Conservation (phyloP, 768 basidiomycete genomes). For the Lentinula detonsa region DNA sequence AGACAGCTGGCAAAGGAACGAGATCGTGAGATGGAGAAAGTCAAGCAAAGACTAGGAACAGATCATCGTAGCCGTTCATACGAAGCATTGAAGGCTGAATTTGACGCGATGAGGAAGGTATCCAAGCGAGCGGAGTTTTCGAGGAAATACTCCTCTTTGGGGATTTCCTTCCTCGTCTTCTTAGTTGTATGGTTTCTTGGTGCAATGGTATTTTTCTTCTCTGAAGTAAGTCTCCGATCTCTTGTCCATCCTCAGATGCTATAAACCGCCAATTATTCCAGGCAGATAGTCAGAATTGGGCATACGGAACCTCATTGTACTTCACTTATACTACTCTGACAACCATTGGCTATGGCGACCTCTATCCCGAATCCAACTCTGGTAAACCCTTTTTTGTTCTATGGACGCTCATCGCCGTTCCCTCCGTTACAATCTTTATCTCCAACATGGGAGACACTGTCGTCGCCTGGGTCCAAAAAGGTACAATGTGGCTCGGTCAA, state of each 20-base stretch:
- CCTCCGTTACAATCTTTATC: constrained; percentile 35
- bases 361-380: constrained; percentile 25
- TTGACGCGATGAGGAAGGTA: constrained; percentile 31
- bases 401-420: constrained; percentile 34
- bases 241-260: not conserved
- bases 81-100: constrained; percentile 16
- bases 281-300: constrained; percentile 20
- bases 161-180: constrained; percentile 21
- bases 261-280: not conserved
- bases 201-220: constrained; percentile 28
- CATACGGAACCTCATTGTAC: constrained; percentile 31
- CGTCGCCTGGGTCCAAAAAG: constrained; percentile 27
- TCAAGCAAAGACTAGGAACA: not conserved
- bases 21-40: constrained; percentile 15
- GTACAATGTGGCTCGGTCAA: constrained; percentile 22
- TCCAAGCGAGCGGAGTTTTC: constrained; percentile 17
- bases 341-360: constrained; percentile 39
- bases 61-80: not conserved
- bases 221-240: constrained; percentile 18
- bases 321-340: constrained; percentile 32
- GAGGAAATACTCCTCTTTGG: constrained; percentile 23
- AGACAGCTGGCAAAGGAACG: constrained; percentile 27
- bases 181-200: constrained; percentile 29
- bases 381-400: constrained; percentile 36
- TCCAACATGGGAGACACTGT: constrained; percentile 46